These are phyloP conservation scores for Zarea fungicola DNA, from an alignment of 2,329 filamentous ascomycete species.

Conservation along the genomic window DNA sequence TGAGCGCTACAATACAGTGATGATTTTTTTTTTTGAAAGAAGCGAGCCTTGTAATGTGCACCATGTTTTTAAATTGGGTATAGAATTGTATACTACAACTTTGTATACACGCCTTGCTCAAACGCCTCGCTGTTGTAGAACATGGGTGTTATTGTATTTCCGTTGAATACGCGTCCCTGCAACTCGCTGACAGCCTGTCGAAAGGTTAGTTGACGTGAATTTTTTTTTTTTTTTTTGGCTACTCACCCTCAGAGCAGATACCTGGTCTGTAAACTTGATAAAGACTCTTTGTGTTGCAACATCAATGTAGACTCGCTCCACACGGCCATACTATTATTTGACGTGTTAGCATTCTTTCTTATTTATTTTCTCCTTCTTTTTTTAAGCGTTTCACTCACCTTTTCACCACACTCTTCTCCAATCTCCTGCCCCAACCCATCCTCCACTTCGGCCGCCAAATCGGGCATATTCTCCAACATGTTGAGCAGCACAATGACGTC, in stretches of 20 bases:
- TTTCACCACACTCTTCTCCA: constrained; percentile 84
- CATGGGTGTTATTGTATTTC: constrained; percentile 72
- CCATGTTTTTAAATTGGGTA: too few species aligned
- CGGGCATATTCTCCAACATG: constrained; percentile 78
- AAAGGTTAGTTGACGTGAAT: neutral
- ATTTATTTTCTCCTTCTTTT: neutral
- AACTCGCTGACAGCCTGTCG: constrained; percentile 79
- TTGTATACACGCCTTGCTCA: constrained; percentile 56
- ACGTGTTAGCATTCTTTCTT: too few species aligned
- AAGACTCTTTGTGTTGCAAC: constrained; percentile 66
- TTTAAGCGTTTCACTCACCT: constrained; percentile 41
- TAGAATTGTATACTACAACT: neutral
- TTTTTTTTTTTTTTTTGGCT: too few species aligned
- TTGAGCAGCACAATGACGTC: constrained; percentile 76
- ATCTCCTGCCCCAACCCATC: constrained; percentile 83
- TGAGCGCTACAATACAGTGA: too few species aligned
- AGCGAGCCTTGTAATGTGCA: too few species aligned
- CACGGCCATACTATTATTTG: constrained; percentile 75
- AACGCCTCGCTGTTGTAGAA: constrained; percentile 84
- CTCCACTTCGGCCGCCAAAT: constrained; percentile 73
- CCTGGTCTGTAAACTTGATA: constrained; percentile 82
- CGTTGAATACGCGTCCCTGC: constrained; percentile 82
- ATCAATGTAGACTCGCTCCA: constrained; percentile 75
- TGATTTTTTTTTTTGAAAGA: too few species aligned
- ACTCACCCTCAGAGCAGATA: constrained; percentile 74